Evolutionary conservation across 1,284 basidiomycete genomes (phyloP).

Genomic region (Cronartium quercuum): DNA sequence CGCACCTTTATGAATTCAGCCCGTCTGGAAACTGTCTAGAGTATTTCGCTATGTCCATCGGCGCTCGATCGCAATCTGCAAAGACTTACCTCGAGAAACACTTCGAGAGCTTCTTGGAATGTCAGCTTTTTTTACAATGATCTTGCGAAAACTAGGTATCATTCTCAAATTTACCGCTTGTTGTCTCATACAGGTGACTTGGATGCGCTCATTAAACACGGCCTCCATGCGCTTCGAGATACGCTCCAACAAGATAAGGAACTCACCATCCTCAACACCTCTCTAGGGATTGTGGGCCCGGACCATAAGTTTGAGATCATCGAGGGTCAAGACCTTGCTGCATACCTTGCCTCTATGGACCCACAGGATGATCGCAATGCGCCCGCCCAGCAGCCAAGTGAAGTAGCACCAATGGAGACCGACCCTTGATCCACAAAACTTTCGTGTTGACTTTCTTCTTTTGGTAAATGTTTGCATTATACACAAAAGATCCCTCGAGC

Average conservation of each 20-base stretch:
- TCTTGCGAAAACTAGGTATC: background rate
- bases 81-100: constrained; percentile 98
- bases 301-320: constrained; percentile 35
- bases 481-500: background rate
- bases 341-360: constrained; percentile 31
- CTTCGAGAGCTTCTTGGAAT: constrained; percentile 74
- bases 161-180: background rate
- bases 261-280: constrained; percentile 82
- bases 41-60: constrained; percentile 97
- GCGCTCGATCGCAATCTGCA: constrained; percentile 91
- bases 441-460: background rate
- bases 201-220: constrained; percentile 80
- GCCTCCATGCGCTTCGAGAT: constrained; percentile 83
- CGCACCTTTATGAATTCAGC: constrained; percentile 96
- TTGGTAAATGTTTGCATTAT: background rate
- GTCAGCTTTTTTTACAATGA: constrained; percentile 54
- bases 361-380: constrained; percentile 29
- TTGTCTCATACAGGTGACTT: constrained; percentile 56
- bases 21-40: constrained; percentile 96
- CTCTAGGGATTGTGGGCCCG: constrained; percentile 68
- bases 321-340: constrained; percentile 20
- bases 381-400: background rate
- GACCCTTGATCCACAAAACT: constrained; percentile 4
- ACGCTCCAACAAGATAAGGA: constrained; percentile 96
- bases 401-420: constrained; percentile 31